Evolutionary conservation across 2,329 filamentous ascomycete genomes (phyloP), one percentile per base, ranked within the genome.

Genomic region (Fusarium sambucinum): DNA sequence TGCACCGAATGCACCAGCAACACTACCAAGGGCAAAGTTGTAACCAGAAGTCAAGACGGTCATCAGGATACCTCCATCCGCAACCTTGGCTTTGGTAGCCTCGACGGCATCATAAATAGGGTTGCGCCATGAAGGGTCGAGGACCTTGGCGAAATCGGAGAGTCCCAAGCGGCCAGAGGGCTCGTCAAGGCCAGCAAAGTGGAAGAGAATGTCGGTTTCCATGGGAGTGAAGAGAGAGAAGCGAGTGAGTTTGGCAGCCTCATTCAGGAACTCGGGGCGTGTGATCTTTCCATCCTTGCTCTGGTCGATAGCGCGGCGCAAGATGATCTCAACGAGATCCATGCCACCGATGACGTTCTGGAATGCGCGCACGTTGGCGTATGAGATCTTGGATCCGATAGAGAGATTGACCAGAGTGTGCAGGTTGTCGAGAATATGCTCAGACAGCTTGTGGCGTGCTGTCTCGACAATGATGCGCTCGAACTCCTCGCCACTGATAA

Each of bases 181-280:
- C 74, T 96, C 91, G 77, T 97, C 93, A 55, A 98, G 86, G 66
- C 94, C 93, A 63, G 96, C 96, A 79, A 99, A 99, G 82, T 98
- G 96, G 85, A 99, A 99, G 40, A 99, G 88, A 67, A 99, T 97
- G 77, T 99, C 96, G 40, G 95, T 94, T 81, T 99, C 96, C 94
- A 98, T 97, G 14, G 96, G 96, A 0, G 96, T 98, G 81, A 98
- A 97, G 35, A 96, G 88, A 14, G 94, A 96, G 84, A 97, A 99
- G 68, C 96, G 90, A 25, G 95, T 97, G 75, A 96, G 90, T 69
- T 90, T 90, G 44, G 95, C 91, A 13, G 96, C 95, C 83, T 97
- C 94, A 79, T 97, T 95, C 67, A 98, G 83, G 81, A 99, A 99
- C 76, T 98, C 96, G 42, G 93, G 87, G 53, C 94, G 89, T 6